These are phyloP conservation scores for Osmanthus fragrans DNA, from an alignment of 257 asterid species.

Conservation along the genomic window DNA sequence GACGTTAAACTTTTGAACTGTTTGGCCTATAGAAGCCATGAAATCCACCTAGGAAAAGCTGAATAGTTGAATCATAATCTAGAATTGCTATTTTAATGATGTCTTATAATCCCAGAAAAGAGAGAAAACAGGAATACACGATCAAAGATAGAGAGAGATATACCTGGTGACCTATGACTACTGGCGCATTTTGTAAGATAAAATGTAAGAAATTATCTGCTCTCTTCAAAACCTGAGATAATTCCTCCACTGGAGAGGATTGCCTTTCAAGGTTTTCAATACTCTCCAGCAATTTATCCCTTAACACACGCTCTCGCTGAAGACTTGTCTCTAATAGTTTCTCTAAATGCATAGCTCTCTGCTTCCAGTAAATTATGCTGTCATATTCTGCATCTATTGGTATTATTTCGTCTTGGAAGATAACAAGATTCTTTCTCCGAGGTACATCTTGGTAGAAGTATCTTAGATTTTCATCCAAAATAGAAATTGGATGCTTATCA, in stretches of 20 bases:
- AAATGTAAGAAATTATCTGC: slow-evolving; percentile 91
- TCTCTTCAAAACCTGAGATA: slow-evolving; percentile 69
- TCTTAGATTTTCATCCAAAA: slow-evolving; percentile 67
- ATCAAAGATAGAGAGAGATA: too few species aligned
- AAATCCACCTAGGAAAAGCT: neutral
- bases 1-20: neutral
- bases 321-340: slow-evolving; percentile 64
- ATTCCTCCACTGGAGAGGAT: slow-evolving; percentile 84
- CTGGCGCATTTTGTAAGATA: slow-evolving; percentile 89
- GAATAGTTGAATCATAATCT: neutral
- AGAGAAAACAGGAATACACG: neutral
- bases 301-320: slow-evolving; percentile 52
- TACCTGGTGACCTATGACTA: slow-evolving; percentile 94
- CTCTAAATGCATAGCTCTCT: slow-evolving; percentile 60
- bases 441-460: slow-evolving; percentile 57
- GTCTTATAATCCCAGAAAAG: neutral
- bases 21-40: neutral
- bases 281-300: slow-evolving; percentile 75
- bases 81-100: too few species aligned
- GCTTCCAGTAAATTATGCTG: slow-evolving; percentile 70
- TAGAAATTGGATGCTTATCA: slow-evolving; percentile 75
- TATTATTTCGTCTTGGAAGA: slow-evolving; percentile 47
- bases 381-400: slow-evolving; percentile 60
- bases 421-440: slow-evolving; percentile 45
- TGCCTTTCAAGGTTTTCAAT: slow-evolving; percentile 76